Evolutionary conservation across 768 basidiomycete species (phyloP), one percentile per base, ranked within the genome.

Genomic region (Lyophyllum semitale): DNA sequence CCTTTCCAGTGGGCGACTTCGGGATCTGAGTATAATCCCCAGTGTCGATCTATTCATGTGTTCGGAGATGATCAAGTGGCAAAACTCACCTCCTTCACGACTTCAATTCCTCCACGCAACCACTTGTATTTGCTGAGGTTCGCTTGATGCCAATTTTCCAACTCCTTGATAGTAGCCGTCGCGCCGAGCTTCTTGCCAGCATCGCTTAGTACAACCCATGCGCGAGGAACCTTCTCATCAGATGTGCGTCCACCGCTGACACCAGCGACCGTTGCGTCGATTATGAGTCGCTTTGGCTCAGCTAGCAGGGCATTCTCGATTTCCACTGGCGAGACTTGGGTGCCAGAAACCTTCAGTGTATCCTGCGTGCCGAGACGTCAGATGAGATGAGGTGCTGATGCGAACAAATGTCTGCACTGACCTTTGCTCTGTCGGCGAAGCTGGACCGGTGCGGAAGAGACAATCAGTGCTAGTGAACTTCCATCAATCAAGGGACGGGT

Each of bases 311-410:
- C 79, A 25, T 83, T 76, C 65, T 93, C 91, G 48, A 93, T 87
- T 65, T 93, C 91, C 17, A 81, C 78, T 0, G 91, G 91, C 0
- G 91, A 90, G 0, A 93, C 91, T 68, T 93, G 91, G 47, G 75
- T 76, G 3, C 91, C 91, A 0, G 88, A 90, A 2, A 93, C 79
- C 65, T 93, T 93, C 20, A 93, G 75, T 0, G 84, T 91, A 63
- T 93, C 91, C 85, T 90, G 46, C 22, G 44, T 47, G 12, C 20
- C 7, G 15, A n/a, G n/a, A n/a, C n/a, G n/a, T n/a, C 20, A 11
- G 45, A 29, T 18, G 29, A 13, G 17, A 43, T 30, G 29, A 20
- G 2, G 12, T 9, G n/a, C 9, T 7, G 13, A 30, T 25, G 40
- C 12, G 18, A 9, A 41, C 35, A 38, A 3, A 29, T 6, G 8